phyloP scores from a whole-genome alignment of 169 alveolate genomes.

The Plasmodium gaboni region DNA sequence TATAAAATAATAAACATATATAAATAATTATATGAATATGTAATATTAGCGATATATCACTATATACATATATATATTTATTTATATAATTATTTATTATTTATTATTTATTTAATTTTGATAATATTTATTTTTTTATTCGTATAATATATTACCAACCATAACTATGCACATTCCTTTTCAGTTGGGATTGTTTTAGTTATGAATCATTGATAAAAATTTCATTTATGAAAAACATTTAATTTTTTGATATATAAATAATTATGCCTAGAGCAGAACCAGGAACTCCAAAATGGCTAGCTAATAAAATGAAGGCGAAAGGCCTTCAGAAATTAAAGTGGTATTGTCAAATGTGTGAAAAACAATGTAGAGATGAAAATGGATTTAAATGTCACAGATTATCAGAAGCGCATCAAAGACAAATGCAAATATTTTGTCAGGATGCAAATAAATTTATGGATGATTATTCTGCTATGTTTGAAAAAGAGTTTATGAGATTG shows the following conservation, averaged over 20 bases:
- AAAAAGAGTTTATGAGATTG: constrained; percentile 91
- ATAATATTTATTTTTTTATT: too few species aligned
- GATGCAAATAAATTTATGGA: constrained; percentile 93
- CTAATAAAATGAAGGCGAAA: constrained; percentile 94
- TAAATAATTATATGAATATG: too few species aligned
- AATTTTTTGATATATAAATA: background rate
- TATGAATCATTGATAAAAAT: too few species aligned
- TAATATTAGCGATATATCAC: too few species aligned
- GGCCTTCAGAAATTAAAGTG: constrained; percentile 95
- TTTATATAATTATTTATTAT: too few species aligned
- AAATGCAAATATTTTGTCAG: constrained; percentile 94
- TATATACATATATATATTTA: too few species aligned
- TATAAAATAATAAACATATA: too few species aligned
- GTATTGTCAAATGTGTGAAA: constrained; percentile 97
- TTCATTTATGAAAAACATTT: too few species aligned
- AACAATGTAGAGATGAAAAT: constrained; percentile 96
- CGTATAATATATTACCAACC: too few species aligned
- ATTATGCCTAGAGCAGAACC: constrained; percentile 92
- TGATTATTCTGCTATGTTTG: constrained; percentile 93
- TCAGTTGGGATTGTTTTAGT: too few species aligned
- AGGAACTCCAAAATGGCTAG: constrained; percentile 95
- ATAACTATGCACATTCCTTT: too few species aligned
- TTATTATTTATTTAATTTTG: too few species aligned
- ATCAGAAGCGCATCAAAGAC: constrained; percentile 94
- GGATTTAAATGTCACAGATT: constrained; percentile 95